Evolutionary conservation across 192 early-diverging fungal species (phyloP), one percentile per base, ranked within the genome.

Genomic region (Gaertneriomyces semiglobifer): DNA sequence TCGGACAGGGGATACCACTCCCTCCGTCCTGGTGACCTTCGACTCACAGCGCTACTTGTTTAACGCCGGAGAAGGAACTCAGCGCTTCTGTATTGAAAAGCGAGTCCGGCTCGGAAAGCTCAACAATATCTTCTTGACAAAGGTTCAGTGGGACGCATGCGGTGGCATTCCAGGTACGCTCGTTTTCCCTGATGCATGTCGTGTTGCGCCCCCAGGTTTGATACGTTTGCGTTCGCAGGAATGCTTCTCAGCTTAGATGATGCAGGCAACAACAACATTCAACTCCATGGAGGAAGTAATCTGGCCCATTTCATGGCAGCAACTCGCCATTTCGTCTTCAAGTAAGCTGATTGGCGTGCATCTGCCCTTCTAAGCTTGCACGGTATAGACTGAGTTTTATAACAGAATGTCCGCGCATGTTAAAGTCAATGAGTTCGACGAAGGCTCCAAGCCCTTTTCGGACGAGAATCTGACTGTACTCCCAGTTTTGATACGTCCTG

Each of bases 61-160:
- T 83, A 98, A 98, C 79, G 93, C 92, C 70, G 82, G 89, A 51
- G 95, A 98, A 72, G 93, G 92, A 20, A 88, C 86, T 3, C 95
- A 98, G 74, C 85, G 95, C 47, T 71, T 96, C 41, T 86, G 88
- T 70, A 76, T 88, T 67, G 90, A 95, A 74, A 83, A 92, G 60
- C 85, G 79, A 58, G 69, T 90, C 51, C 85, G 84, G 25, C 73
- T 93, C 38, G 73, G 77, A 46, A 95, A 92, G 76, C 61, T 92
- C 38, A 81, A 82, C 42, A 85, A 87, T 50, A 72, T 98, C 1
- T 90, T 98, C 66, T 74, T 95, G 33, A 91, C 94, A 4, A 79
- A 89, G n/a, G 71, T 89, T 38, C 69, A 91, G 52, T 97, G 94
- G 96, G 87, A 88, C 52, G 77, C 79, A 53, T 73, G 93, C 52